These are phyloP conservation scores for Kodamaea suecica DNA, from an alignment of 1,139 yeast species.

Conservation along the genomic window DNA sequence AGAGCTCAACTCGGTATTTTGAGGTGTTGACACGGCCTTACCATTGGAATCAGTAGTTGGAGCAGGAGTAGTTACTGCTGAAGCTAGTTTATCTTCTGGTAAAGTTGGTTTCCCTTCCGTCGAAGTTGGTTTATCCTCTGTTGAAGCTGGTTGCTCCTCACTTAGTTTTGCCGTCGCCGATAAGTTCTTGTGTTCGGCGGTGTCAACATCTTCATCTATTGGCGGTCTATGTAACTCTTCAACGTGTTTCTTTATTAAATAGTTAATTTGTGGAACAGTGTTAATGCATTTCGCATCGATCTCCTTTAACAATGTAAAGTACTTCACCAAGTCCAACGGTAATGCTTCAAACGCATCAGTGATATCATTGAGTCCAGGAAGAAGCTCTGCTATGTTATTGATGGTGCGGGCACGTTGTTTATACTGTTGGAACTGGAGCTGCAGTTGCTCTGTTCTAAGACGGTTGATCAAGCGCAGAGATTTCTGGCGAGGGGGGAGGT, in stretches of 20 bases:
- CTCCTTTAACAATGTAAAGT: slow-evolving; percentile 84
- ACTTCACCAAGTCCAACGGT: slow-evolving; percentile 79
- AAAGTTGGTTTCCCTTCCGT: too few species aligned
- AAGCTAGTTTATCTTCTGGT: too few species aligned
- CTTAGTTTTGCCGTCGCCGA: too few species aligned
- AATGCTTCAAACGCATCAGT: slow-evolving; percentile 89
- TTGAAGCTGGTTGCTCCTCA: too few species aligned
- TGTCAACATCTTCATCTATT: background rate
- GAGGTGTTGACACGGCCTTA: background rate
- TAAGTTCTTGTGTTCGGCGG: background rate
- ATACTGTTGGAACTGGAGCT: slow-evolving; percentile 33
- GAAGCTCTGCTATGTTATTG: slow-evolving; percentile 43
- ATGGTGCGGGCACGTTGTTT: slow-evolving; percentile 33
- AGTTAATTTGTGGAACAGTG: slow-evolving; percentile 64
- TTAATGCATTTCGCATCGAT: slow-evolving; percentile 91
- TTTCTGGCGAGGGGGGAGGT: slow-evolving; percentile 47
- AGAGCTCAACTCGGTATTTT: background rate
- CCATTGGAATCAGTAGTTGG: slow-evolving; percentile 6
- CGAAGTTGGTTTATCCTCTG: too few species aligned
- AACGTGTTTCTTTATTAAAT: slow-evolving; percentile 56
- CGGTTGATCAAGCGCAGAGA: slow-evolving; percentile 45
- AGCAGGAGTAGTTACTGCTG: background rate
- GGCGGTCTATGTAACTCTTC: slow-evolving; percentile 35
- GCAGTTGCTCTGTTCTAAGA: slow-evolving; percentile 25
- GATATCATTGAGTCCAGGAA: slow-evolving; percentile 89